Evolutionary conservation across 352 stramenopile species (phyloP), one percentile per base, ranked within the genome.

Genomic region (Phytophthora megakarya): DNA sequence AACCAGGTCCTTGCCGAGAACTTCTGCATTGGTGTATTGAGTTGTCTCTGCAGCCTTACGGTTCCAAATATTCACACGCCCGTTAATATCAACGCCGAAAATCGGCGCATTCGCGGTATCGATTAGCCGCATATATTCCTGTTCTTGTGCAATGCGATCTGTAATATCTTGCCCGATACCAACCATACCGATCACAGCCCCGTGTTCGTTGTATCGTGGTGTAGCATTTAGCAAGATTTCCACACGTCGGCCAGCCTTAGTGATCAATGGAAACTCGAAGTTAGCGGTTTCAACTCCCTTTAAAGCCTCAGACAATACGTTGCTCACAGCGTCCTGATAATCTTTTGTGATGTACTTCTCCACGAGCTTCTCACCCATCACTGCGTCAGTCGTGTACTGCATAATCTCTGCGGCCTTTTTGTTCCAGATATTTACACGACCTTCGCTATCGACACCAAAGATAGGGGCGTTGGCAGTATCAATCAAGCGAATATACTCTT

Each of bases 401-500:
- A 67, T 88, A 44, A 88, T 81, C 19, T 80, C 65, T 6, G 71
- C 72, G n/a, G 77, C 76, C 48, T 77, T 81, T 12, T 59, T 60
- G 48, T 88, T 88, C 75, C 76, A 88, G 48, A 85, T 84, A 43
- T 86, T 89, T 16, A 89, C 75, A 11, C 50, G 28, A 0, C 75
- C 76, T 28, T 95, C 67, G 2, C 54, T 65, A 42, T 95, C 84
- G 15, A 93, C 77, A 21, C 84, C 86, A 44, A 95, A 92, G 9
- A 75, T 81, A 10, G 66, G 72, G 33, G 57, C 67, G 26, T 73
- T 81, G 7, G 70, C 76, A 23, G 75, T 78, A 23, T 72, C 61
- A 10, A 73, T 70, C 40, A 75, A 49, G 21, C 61, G 78, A 4
- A 63, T 68, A 9, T 61, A 61, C 42, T 67, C 59, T 11, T 67